Conservation (phyloP, 495 filamentous ascomycete genomes). For the Ascodesmis nigricans region DNA sequence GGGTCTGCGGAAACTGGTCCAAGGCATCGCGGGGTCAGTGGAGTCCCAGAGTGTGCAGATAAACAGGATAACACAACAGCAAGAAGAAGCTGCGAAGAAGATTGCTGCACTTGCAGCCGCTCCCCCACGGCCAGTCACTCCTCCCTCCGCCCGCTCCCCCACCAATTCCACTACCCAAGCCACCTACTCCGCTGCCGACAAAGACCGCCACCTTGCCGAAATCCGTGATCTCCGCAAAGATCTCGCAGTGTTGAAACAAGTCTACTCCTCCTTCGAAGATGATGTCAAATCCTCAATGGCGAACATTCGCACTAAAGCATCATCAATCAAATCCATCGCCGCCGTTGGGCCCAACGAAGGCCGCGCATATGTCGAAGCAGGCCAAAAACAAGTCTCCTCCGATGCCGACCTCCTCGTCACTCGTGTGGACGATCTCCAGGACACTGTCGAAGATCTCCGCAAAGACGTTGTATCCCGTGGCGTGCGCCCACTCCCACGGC, state of each 20-base stretch:
- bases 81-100: conserved; percentile 78
- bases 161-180: conserved; percentile 13
- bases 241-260: conserved; percentile 78
- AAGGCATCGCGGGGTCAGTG: conserved; percentile 55
- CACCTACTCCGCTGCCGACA: conserved; percentile 23
- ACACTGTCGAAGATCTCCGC: conserved; percentile 84
- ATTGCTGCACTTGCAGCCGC: conserved; percentile 59
- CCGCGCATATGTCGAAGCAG: conserved; percentile 58
- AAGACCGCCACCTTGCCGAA: conserved; percentile 40
- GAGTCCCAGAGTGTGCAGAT: conserved; percentile 59
- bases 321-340: conserved; percentile 52
- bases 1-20: conserved; percentile 54
- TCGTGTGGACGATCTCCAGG: conserved; percentile 86
- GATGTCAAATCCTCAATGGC: conserved; percentile 78
- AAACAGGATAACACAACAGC: conserved; percentile 73
- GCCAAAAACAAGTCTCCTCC: conserved; percentile 60
- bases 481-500: conserved; percentile 75
- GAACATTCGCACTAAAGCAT: conserved; percentile 55
- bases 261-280: conserved; percentile 70
- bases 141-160: conserved; percentile 16
- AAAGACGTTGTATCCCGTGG: conserved; percentile 91
- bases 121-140: conserved; percentile 28
- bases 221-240: conserved; percentile 70
- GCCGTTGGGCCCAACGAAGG: conserved; percentile 48
- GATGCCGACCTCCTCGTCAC: conserved; percentile 75